Conservation (phyloP, 2,329 filamentous ascomycete species). For the Aplosporella prunicola region DNA sequence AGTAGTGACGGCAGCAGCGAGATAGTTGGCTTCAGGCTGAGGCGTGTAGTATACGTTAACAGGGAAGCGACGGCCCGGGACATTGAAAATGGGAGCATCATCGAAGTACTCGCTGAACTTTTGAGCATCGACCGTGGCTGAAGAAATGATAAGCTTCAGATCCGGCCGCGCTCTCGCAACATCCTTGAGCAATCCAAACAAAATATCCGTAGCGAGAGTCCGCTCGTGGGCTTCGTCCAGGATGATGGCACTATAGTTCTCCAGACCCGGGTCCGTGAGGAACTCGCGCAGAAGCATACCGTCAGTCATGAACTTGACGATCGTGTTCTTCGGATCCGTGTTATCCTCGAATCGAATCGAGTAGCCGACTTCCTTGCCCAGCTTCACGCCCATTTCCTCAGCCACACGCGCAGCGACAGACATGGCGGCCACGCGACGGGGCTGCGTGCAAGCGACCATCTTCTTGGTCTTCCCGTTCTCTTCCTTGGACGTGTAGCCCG, state of each 20-base stretch:
- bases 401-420: conserved; percentile 92
- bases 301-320: conserved; percentile 94
- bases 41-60: conserved; percentile 88
- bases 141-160: conserved; percentile 83
- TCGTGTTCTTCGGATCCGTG: conserved; percentile 84
- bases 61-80: conserved; percentile 79
- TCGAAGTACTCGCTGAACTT: conserved; percentile 91
- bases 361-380: conserved; percentile 90
- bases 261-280: conserved; percentile 76
- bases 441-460: conserved; percentile 90
- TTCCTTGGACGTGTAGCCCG: conserved; percentile 59
- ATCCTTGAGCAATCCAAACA: conserved; percentile 82
- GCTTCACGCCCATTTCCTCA: conserved; percentile 81
- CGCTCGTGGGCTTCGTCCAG: conserved; percentile 97
- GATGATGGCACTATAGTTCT: conserved; percentile 79
- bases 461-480: conserved; percentile 52
- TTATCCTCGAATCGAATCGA: conserved; percentile 90
- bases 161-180: conserved; percentile 74
- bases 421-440: conserved; percentile 92
- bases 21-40: conserved; percentile 86
- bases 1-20: conserved; percentile 83
- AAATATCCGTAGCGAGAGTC: conserved; percentile 81
- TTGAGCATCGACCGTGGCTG: conserved; percentile 86
- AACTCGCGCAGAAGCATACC: conserved; percentile 89
- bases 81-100: conserved; percentile 86